These are phyloP conservation scores for Glarea lozoyensis DNA, from an alignment of 495 filamentous ascomycete species.

Conservation along the genomic window DNA sequence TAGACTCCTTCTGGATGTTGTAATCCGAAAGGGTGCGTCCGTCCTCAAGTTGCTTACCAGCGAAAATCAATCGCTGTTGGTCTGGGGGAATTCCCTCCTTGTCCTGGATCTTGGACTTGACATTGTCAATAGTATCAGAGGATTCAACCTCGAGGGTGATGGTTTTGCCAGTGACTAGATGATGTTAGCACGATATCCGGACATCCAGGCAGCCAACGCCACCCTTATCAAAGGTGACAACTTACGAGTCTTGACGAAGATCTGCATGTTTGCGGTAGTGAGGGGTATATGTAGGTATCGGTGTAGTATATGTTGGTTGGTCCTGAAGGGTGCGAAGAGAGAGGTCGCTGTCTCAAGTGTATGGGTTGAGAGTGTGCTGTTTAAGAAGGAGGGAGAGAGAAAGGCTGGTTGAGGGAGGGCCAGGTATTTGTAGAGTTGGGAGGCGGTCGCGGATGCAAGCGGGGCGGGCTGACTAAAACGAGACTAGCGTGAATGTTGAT, in stretches of 20 bases:
- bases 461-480: neutral
- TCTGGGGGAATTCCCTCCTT: slow-evolving; percentile 98
- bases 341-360: slow-evolving; percentile 11
- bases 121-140: slow-evolving; percentile 96
- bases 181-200: slow-evolving; percentile 24
- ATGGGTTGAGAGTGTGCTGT: slow-evolving; percentile 6
- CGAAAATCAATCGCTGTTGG: slow-evolving; percentile 97
- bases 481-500: neutral
- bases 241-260: slow-evolving; percentile 96
- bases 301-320: too few species aligned
- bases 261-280: slow-evolving; percentile 62
- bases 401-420: slow-evolving; percentile 18
- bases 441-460: neutral
- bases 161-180: slow-evolving; percentile 87
- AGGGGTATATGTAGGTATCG: slow-evolving; percentile 1
- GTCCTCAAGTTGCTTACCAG: slow-evolving; percentile 96
- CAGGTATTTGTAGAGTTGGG: slow-evolving; percentile 20
- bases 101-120: slow-evolving; percentile 98
- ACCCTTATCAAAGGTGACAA: slow-evolving; percentile 24
- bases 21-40: slow-evolving; percentile 95
- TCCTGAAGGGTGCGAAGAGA: too few species aligned
- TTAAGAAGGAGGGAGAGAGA: slow-evolving; percentile 1
- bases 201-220: slow-evolving; percentile 15
- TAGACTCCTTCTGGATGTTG: slow-evolving; percentile 98
- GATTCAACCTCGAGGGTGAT: slow-evolving; percentile 99